A percentile compares a stretch with the other conserved stretches of the same genome.
These are phyloP conservation scores for Toxicodendron radicans DNA, from an alignment of 345 rosid species.

Conservation along the genomic window DNA sequence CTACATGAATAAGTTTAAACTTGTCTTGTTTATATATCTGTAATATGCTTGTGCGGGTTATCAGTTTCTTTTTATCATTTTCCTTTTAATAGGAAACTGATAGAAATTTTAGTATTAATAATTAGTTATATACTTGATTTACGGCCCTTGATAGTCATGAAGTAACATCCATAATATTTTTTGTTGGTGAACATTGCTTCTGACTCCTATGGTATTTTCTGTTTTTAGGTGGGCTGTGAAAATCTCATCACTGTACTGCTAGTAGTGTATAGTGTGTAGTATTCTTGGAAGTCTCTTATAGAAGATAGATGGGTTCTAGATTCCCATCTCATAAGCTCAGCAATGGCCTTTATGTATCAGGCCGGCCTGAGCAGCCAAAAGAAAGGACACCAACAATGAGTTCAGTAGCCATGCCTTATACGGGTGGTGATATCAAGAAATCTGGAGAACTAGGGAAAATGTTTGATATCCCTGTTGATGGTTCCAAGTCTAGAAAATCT, in stretches of 20 bases:
- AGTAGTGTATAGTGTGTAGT: conserved; percentile 17
- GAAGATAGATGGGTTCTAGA: conserved; percentile 72
- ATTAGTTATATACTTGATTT: neutral
- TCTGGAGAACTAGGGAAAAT: conserved; percentile 96
- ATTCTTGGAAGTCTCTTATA: conserved; percentile 18
- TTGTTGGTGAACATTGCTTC: conserved; percentile 4
- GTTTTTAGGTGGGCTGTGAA: conserved; percentile 35
- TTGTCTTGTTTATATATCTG: no score
- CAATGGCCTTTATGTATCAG: conserved; percentile 90
- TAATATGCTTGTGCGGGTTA: no score
- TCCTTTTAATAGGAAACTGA: neutral
- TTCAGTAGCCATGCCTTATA: conserved; percentile 88
- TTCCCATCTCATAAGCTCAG: conserved; percentile 91
- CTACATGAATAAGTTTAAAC: neutral
- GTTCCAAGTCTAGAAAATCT: conserved; percentile 84
- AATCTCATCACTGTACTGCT: conserved; percentile 3
- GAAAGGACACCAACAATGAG: conserved; percentile 87
- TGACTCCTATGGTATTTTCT: conserved; percentile 6
- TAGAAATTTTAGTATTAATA: no score
- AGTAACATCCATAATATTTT: neutral
- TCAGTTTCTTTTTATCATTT: no score
- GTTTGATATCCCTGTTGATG: conserved; percentile 80
- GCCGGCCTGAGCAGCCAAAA: conserved; percentile 89
- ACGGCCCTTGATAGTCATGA: neutral
- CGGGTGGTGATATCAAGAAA: conserved; percentile 89